Evolutionary conservation across 306 rosid species (phyloP).

Genomic region (Pyrus communis): DNA sequence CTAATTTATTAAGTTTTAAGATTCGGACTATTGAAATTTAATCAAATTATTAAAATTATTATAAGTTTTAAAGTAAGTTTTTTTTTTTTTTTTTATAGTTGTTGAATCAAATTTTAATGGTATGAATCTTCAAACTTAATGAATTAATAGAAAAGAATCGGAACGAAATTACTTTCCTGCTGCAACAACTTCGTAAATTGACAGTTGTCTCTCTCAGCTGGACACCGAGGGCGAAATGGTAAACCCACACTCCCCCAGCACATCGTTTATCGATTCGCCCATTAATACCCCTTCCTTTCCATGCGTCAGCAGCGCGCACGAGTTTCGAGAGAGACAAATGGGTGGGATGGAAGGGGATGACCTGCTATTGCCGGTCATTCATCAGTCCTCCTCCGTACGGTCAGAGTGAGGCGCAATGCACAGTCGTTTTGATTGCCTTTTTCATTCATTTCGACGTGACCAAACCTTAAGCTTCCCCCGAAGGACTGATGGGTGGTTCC

Average conservation of each 20-base stretch:
- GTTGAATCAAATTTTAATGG: fast-evolving
- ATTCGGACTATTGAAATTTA: fast-evolving
- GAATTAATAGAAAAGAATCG: fast-evolving
- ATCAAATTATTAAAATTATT: too few species aligned
- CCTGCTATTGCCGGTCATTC: conserved; percentile 36
- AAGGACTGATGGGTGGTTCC: conserved; percentile 27
- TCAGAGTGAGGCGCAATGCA: background rate
- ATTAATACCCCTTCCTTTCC: conserved; percentile 10
- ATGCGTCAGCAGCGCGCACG: conserved; percentile 18
- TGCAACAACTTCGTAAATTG: background rate
- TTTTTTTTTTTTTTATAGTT: fast-evolving
- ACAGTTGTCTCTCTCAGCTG: background rate
- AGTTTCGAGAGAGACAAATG: conserved; percentile 9
- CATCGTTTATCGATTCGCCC: conserved; percentile 23
- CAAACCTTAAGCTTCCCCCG: conserved; percentile 56
- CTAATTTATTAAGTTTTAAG: fast-evolving
- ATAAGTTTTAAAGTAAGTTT: fast-evolving
- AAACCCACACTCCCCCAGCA: conserved; percentile 1
- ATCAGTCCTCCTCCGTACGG: background rate
- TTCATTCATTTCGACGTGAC: conserved; percentile 51
- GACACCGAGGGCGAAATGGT: background rate
- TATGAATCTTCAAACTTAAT: fast-evolving
- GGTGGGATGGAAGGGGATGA: conserved; percentile 5
- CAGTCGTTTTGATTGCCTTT: conserved; percentile 39
- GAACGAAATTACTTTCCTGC: too few species aligned